Percentiles rank a stretch among this genome's conserved stretches.
Evolutionary conservation across 768 basidiomycete species (phyloP).

Genomic region (Tricholoma terreum): DNA sequence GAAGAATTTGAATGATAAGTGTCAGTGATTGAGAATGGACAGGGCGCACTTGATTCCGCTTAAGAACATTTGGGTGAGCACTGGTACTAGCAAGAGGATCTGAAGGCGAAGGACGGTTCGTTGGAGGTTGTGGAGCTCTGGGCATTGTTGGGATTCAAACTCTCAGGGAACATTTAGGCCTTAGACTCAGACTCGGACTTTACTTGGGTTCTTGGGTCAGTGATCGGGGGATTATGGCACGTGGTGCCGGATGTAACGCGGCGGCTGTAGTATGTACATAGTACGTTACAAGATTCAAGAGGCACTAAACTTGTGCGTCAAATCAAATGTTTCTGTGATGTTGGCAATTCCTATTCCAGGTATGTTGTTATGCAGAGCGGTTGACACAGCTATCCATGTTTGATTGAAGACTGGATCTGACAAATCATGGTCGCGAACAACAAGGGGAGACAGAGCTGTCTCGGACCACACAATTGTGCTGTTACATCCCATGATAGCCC

Average conservation of each 20-base stretch:
- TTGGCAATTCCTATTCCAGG: slow-evolving; percentile 35
- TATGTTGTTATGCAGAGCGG: slow-evolving; percentile 30
- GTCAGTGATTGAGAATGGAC: neutral
- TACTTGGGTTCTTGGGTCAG: no score
- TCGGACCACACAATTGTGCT: slow-evolving; percentile 50
- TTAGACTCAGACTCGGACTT: neutral
- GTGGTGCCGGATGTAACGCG: neutral
- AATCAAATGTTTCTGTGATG: slow-evolving; percentile 42
- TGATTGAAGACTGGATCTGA: slow-evolving; percentile 41
- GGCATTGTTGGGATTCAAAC: slow-evolving; percentile 32
- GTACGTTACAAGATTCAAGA: no score
- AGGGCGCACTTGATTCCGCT: slow-evolving; percentile 47
- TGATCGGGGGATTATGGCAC: neutral
- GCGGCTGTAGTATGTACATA: no score
- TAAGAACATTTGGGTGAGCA: slow-evolving; percentile 46
- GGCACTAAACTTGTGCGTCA: slow-evolving; percentile 28
- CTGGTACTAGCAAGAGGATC: slow-evolving; percentile 22
- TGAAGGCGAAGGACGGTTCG: slow-evolving; percentile 23
- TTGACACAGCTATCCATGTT: slow-evolving; percentile 47
- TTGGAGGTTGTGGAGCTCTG: slow-evolving; percentile 29
- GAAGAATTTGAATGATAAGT: slow-evolving; percentile 2
- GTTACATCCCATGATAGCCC: slow-evolving; percentile 45
- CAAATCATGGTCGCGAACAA: slow-evolving; percentile 50
- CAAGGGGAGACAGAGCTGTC: slow-evolving; percentile 43
- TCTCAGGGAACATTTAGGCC: neutral